Conservation (phyloP, 164 flowering plant species). For the Annona squamosa region DNA sequence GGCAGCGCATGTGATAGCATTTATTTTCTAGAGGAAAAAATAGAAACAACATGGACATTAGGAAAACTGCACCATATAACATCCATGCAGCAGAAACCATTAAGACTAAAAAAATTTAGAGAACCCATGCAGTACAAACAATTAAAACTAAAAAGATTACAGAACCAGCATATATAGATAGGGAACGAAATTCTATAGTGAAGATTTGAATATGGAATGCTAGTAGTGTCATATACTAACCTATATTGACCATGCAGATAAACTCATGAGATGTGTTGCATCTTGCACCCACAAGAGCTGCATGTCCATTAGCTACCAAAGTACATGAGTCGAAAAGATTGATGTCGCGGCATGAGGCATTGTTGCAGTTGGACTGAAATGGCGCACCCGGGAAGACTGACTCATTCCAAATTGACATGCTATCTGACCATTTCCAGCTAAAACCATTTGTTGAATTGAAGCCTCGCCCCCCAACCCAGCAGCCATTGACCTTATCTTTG, state of each 20-base stretch:
- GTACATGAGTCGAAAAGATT: slow-evolving; percentile 38
- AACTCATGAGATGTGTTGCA: slow-evolving; percentile 56
- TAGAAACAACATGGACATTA: not conserved
- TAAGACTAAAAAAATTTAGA: not conserved
- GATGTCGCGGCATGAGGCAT: slow-evolving; percentile 30
- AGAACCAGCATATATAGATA: not conserved
- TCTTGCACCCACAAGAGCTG: slow-evolving; percentile 34
- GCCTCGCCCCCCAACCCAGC: slow-evolving; percentile 79
- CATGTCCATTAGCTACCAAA: slow-evolving; percentile 34
- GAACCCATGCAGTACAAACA: not conserved
- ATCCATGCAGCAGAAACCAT: not conserved
- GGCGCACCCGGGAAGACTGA: slow-evolving; percentile 28
- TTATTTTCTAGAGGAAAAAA: slow-evolving; percentile 34
- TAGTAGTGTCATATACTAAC: slow-evolving; percentile 14
- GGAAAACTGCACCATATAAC: not conserved
- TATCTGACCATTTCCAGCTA: slow-evolving; percentile 83
- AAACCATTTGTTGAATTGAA: slow-evolving; percentile 27
- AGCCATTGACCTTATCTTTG: slow-evolving; percentile 29
- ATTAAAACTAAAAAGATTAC: not conserved
- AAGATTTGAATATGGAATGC: not conserved
- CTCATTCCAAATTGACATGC: slow-evolving; percentile 45
- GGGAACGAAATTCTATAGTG: not conserved
- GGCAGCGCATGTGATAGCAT: slow-evolving; percentile 67
- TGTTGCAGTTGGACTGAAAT: slow-evolving; percentile 31
- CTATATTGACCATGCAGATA: slow-evolving; percentile 58